These are phyloP conservation scores for Saturnispora halmiae DNA, from an alignment of 805 yeast species.

Conservation along the genomic window DNA sequence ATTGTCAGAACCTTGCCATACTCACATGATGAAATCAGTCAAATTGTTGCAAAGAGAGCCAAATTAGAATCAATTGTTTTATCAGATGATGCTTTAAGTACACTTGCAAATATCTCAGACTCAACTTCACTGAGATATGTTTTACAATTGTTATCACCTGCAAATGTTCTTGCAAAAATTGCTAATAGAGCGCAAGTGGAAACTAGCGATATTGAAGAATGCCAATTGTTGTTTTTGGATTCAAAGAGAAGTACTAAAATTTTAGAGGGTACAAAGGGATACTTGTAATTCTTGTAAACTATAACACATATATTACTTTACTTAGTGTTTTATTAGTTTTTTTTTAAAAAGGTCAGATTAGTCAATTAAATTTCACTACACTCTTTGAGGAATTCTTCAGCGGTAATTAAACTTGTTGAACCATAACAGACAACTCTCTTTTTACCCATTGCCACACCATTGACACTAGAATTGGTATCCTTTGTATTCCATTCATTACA, in stretches of 20 bases:
- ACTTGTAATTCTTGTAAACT: slow-evolving; percentile 16
- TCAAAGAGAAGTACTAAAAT: slow-evolving; percentile 81
- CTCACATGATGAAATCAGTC: slow-evolving; percentile 71
- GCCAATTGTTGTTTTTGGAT: slow-evolving; percentile 81
- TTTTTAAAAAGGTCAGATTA: neutral
- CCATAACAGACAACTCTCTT: slow-evolving; percentile 71
- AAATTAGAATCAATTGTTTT: slow-evolving; percentile 90
- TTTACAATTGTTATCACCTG: slow-evolving; percentile 80
- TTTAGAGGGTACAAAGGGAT: slow-evolving; percentile 45
- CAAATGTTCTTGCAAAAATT: slow-evolving; percentile 68
- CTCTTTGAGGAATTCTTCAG: slow-evolving; percentile 60
- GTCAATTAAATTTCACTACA: slow-evolving; percentile 39
- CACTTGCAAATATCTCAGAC: slow-evolving; percentile 80
- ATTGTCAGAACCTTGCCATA: slow-evolving; percentile 82
- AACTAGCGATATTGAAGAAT: slow-evolving; percentile 84
- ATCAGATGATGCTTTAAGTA: slow-evolving; percentile 70
- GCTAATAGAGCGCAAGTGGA: slow-evolving; percentile 58
- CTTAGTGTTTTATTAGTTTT: neutral
- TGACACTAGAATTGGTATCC: slow-evolving; percentile 6
- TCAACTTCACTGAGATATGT: slow-evolving; percentile 92
- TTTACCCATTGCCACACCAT: slow-evolving; percentile 14
- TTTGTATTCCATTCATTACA: slow-evolving; percentile 25
- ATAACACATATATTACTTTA: neutral
- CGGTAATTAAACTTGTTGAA: slow-evolving; percentile 67
- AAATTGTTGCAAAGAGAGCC: slow-evolving; percentile 82